These are phyloP conservation scores for Fusarium sp. DNA, from an alignment of 2,329 filamentous ascomycete species.

Conservation along the genomic window DNA sequence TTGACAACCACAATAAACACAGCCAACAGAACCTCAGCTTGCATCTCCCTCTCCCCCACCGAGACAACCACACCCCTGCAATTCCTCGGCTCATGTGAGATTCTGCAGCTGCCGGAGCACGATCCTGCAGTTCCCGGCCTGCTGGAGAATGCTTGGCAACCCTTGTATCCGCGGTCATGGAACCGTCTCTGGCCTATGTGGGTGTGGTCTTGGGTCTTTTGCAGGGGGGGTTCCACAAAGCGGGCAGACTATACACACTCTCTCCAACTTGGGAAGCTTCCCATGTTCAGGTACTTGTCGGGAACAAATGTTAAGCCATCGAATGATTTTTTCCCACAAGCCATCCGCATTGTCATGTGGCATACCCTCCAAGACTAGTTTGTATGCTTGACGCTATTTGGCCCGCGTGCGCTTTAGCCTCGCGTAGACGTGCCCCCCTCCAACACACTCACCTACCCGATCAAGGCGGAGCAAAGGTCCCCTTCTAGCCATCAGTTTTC, in stretches of 20 bases:
- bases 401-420: conserved; percentile 22
- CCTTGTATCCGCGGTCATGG: conserved; percentile 30
- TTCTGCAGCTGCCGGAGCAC: conserved; percentile 28
- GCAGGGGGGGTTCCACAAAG: conserved; percentile 15
- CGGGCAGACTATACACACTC: conserved; percentile 7
- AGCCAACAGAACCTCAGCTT: neutral
- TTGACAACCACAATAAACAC: neutral
- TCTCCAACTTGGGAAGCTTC: neutral
- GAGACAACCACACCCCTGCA: neutral
- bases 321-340: neutral
- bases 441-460: neutral
- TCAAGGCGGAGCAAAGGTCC: conserved; percentile 5
- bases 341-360: conserved; percentile 17
- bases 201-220: conserved; percentile 1
- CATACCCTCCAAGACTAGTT: conserved; percentile 5
- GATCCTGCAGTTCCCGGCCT: conserved; percentile 34
- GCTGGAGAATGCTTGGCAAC: conserved; percentile 23
- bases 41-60: neutral
- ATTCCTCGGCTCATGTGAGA: conserved; percentile 23
- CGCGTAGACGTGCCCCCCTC: neutral
- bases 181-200: conserved; percentile 16
- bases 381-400: conserved; percentile 13
- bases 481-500: neutral
- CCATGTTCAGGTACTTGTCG: conserved; percentile 13
- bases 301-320: conserved; percentile 11